Conservation (phyloP, 2,329 filamentous ascomycete species). For the Alternaria alternata region DNA sequence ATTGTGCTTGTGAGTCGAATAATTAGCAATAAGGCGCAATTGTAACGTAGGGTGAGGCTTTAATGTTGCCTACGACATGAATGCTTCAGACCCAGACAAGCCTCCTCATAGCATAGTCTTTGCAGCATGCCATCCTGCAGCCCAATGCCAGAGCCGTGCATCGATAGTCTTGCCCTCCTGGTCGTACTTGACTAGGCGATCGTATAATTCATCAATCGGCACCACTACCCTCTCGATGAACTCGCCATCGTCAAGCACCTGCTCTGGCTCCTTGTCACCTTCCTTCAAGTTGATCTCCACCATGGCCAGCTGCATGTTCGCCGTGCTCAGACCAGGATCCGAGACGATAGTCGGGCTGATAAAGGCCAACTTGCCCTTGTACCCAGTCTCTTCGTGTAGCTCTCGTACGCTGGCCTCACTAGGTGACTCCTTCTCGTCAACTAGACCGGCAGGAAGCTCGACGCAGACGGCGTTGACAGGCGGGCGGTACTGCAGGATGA, state of each 20-base stretch:
- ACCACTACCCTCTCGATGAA: slow-evolving; percentile 68
- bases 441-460: slow-evolving; percentile 67
- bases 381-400: slow-evolving; percentile 69
- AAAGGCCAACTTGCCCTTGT: slow-evolving; percentile 60
- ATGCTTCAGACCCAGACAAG: not conserved
- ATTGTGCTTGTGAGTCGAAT: not conserved
- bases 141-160: slow-evolving; percentile 69
- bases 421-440: slow-evolving; percentile 65
- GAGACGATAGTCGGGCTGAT: slow-evolving; percentile 73
- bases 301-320: slow-evolving; percentile 69
- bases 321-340: slow-evolving; percentile 68
- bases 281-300: slow-evolving; percentile 65
- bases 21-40: not conserved
- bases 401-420: slow-evolving; percentile 66
- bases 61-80: not conserved
- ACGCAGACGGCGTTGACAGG: slow-evolving; percentile 66
- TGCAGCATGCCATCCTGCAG: slow-evolving; percentile 63
- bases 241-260: slow-evolving; percentile 68
- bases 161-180: slow-evolving; percentile 62
- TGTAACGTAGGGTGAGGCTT: not conserved
- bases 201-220: slow-evolving; percentile 64
- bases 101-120: slow-evolving; percentile 38
- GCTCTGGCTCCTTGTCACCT: slow-evolving; percentile 61
- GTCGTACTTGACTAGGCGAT: slow-evolving; percentile 58
- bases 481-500: slow-evolving; percentile 68